Evolutionary conservation across 2,329 filamentous ascomycete species (phyloP).

Genomic region (Alternaria brassicae): DNA sequence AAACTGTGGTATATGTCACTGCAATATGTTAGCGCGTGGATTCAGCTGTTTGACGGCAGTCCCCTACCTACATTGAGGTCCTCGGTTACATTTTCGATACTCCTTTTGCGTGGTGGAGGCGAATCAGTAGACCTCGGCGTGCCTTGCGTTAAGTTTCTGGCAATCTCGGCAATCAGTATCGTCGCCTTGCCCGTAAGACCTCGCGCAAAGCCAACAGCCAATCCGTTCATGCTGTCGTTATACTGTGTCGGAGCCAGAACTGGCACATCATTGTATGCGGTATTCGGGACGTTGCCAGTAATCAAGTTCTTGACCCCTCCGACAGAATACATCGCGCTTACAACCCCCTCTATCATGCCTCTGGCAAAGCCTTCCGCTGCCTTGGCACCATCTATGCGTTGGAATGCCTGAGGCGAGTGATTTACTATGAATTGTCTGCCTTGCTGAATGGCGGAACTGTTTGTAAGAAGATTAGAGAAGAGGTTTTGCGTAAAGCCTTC

Average conservation of each 20-base stretch:
- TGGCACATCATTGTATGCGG: conserved; percentile 31
- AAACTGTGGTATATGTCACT: conserved; percentile 24
- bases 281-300: conserved; percentile 30
- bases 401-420: conserved; percentile 13
- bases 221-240: conserved; percentile 38
- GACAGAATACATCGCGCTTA: conserved; percentile 34
- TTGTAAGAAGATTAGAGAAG: conserved; percentile 31
- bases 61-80: conserved; percentile 27
- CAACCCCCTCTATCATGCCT: conserved; percentile 35
- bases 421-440: conserved; percentile 4
- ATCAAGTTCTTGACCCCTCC: conserved; percentile 39
- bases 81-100: background rate
- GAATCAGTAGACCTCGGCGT: conserved; percentile 4
- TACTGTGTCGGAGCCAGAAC: conserved; percentile 25
- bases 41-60: background rate
- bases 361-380: conserved; percentile 38
- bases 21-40: background rate
- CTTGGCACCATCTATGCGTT: conserved; percentile 23
- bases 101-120: conserved; percentile 6
- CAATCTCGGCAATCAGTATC: conserved; percentile 31
- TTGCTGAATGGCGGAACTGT: conserved; percentile 27
- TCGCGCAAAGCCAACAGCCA: conserved; percentile 34
- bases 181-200: conserved; percentile 37
- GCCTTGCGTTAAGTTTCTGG: conserved; percentile 23
- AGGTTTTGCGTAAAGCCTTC: conserved; percentile 34